Base-by-base conservation (phyloP, 345 rosid species). In the Moricandia moricandioides region DNA sequence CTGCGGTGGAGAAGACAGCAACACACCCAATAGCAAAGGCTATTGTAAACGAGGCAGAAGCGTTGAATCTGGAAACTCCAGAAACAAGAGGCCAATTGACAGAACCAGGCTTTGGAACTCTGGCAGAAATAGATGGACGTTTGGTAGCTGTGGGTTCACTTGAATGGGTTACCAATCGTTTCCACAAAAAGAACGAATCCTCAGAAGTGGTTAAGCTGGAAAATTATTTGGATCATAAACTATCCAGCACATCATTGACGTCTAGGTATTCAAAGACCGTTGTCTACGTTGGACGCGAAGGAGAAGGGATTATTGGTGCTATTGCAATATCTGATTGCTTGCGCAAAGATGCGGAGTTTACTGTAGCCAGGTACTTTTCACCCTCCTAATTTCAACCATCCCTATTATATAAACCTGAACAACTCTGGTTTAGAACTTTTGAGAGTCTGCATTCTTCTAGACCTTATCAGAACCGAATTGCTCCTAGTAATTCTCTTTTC, bases 1-100 rank as follows among this genome's bases (percentile, higher is more conserved):
- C 94, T 45, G 98, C 98, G 12, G 96, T 94, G n/a, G 97, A 94
- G 85, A 90, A 81, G 83, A 91, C 96, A 75, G 93, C 93, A 12
- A 75, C 81, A 54, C 98, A 94, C 72, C 98, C 97, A 58, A 89
- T 94, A 76, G 98, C 98, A 52, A 86, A 80, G 71, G 97, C 97
- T 69, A 90, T 91, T 60, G 68, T 94, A 81, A 82, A 81, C 31
- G 80, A 86, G 75, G 97, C 97, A 29, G 92, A 85, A 67, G 76
- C 80, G 6, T 72, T 85, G 80, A 83, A 85, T 75, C 80, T 89
- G 78, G 72, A 82, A 58, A 83, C 88, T 79, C 91, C 89, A 13
- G 86, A 68, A 76, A 90, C 98, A 69, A 91, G 88, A 82, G 97
- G 99, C 55, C 97, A 91, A 59, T 60, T 95, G 76, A 84, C 92